Evolutionary conservation across 1,284 basidiomycete genomes (phyloP).

Genomic region (Rhodotorula sp.): DNA sequence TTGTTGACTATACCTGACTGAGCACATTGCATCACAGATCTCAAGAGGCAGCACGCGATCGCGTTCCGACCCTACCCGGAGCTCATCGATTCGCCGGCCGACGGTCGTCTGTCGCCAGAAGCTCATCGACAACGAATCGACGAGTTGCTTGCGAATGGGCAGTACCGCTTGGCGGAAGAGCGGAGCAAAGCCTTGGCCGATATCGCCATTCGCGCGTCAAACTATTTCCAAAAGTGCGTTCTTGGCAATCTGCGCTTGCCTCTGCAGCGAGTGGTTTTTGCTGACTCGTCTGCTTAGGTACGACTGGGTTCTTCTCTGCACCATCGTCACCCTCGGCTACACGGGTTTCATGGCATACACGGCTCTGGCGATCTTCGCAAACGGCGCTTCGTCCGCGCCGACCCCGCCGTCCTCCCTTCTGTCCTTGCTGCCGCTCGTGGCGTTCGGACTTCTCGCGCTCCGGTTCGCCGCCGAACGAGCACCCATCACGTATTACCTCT

Average conservation of each 20-base stretch:
- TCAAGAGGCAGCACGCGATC: conserved; percentile 61
- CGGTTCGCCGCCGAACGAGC: conserved; percentile 65
- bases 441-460: conserved; percentile 49
- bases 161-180: conserved; percentile 59
- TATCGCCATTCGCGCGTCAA: conserved; percentile 63
- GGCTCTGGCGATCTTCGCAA: conserved; percentile 44
- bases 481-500: conserved; percentile 73
- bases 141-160: conserved; percentile 44
- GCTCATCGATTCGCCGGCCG: conserved; percentile 48
- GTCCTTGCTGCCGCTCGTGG: not conserved
- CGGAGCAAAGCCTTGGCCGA: conserved; percentile 58
- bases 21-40: conserved; percentile 52
- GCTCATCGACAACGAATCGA: conserved; percentile 50
- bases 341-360: conserved; percentile 64
- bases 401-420: not conserved
- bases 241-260: not conserved
- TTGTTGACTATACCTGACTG: too few species aligned
- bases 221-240: conserved; percentile 74
- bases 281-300: conserved; percentile 53
- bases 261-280: too few species aligned
- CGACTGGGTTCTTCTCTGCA: conserved; percentile 70
- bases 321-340: conserved; percentile 71
- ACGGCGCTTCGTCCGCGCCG: not conserved
- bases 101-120: conserved; percentile 52
- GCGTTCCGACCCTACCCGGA: conserved; percentile 62